Base-by-base conservation (phyloP, 176 grass and related monocot genomes). In the Microstegium vimineum region DNA sequence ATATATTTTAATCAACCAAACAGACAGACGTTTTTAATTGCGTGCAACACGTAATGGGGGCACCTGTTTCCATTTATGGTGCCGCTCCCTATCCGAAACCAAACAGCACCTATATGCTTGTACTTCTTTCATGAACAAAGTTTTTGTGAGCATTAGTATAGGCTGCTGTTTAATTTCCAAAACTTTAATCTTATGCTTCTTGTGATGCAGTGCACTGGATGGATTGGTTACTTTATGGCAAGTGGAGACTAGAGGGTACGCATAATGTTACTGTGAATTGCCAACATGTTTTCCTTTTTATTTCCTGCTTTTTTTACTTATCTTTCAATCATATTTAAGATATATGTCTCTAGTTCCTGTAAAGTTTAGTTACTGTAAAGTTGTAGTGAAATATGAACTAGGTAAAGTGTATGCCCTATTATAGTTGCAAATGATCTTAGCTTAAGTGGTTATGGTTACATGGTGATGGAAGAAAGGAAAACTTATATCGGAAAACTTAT, bases 141-240 rank as follows among this genome's bases (percentile, higher is more conserved):
- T 42, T 16, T n/a, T 10, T 43, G 5, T 15, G 40, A 78, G 14
- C 9, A 32, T 23, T 4, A 6, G 2, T 71, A 18, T 18, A 6
- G 38, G 52, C 43, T 23, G 9, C 63, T 73, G 22, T 30, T 36
- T 59, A 59, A 2, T 72, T 72, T 40, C 1, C 26, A 67, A 8
- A 83, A 70, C 3, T 41, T 80, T 13, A 23, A 46, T 28, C 35
- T 85, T 34, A 74, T 82, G 42, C 54, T 85, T 79, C 59, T 89
- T 86, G 17, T 78, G 68, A 70, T 92, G 74, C 93, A 99, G 96
- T 81, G 87, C 96, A 10, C 81, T 99, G 87, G 96, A 95, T 77
- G 96, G 93, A 76, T 46, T 90, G 45, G 51, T 99, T 78, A 90
- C 82, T 67, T 79, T 99, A 45, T 99, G 96, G 93, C 89, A 99